These are phyloP conservation scores for Aspergillus ochraceus DNA, from an alignment of 2,329 filamentous ascomycete genomes.

Conservation along the genomic window DNA sequence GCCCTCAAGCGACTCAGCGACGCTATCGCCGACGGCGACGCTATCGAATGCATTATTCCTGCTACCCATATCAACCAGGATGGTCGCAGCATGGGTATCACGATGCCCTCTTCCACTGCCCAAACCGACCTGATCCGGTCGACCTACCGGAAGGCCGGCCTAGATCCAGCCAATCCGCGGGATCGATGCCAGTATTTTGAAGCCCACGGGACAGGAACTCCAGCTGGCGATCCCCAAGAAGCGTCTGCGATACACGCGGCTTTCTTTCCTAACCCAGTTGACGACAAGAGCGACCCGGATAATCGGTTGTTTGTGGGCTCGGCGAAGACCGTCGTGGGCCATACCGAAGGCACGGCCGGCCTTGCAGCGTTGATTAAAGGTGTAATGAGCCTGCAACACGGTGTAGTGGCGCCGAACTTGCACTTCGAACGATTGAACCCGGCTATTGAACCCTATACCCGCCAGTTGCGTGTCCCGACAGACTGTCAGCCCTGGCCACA, in stretches of 20 bases:
- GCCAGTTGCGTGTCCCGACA: slow-evolving; percentile 24
- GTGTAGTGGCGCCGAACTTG: slow-evolving; percentile 30
- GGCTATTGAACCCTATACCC: slow-evolving; percentile 22
- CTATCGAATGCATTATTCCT: slow-evolving; percentile 39
- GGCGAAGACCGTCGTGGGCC: slow-evolving; percentile 35
- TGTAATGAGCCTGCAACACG: slow-evolving; percentile 43
- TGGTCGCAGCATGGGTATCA: slow-evolving; percentile 36
- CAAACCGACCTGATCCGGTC: slow-evolving; percentile 42
- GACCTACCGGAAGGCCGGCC: slow-evolving; percentile 40
- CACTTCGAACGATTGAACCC: slow-evolving; percentile 29
- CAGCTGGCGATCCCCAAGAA: slow-evolving; percentile 33
- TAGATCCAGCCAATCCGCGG: slow-evolving; percentile 28
- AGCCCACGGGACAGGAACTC: slow-evolving; percentile 47
- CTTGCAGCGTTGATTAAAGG: slow-evolving; percentile 34
- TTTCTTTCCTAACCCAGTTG: slow-evolving; percentile 13
- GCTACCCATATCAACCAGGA: slow-evolving; percentile 38
- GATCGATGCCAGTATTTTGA: slow-evolving; percentile 46
- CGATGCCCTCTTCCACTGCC: slow-evolving; percentile 36
- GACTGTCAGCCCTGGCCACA: slow-evolving; percentile 24
- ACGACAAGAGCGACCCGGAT: slow-evolving; percentile 3
- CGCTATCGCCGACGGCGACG: slow-evolving; percentile 47
- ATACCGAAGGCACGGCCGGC: slow-evolving; percentile 35
- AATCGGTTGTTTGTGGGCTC: slow-evolving; percentile 28
- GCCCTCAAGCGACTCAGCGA: slow-evolving; percentile 50
- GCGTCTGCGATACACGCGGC: slow-evolving; percentile 25